These are phyloP conservation scores for Ensete ventricosum DNA, from an alignment of 176 grass and related monocot genomes.

Conservation along the genomic window DNA sequence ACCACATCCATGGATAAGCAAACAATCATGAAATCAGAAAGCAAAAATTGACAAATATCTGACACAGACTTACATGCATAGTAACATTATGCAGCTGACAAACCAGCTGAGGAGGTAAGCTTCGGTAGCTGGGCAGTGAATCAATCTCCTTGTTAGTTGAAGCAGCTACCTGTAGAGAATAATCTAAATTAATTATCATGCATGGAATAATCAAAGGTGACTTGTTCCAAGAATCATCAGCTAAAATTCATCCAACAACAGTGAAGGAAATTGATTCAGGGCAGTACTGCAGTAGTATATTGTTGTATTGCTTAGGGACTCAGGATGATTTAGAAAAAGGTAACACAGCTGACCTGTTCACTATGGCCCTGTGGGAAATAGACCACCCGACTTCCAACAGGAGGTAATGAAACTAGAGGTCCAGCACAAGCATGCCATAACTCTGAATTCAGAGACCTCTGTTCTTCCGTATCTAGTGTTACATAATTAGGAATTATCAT, in stretches of 20 bases:
- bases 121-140: conserved; percentile 82
- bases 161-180: conserved; percentile 56
- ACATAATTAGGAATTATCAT: not conserved
- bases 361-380: conserved; percentile 99
- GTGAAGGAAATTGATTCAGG: not conserved
- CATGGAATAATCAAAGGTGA: not conserved
- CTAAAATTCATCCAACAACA: not conserved
- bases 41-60: not conserved
- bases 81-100: conserved; percentile 97
- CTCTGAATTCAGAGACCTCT: conserved; percentile 85
- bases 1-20: not conserved
- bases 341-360: conserved; percentile 52
- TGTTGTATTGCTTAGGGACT: not conserved
- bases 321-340: not conserved
- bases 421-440: conserved; percentile 99
- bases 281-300: not conserved
- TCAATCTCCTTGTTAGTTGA: conserved; percentile 98
- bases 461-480: conserved; percentile 46
- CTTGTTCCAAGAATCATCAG: not conserved
- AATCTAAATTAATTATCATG: conserved; percentile 1
- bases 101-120: conserved; percentile 80
- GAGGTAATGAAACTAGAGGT: conserved; percentile 82
- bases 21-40: not conserved
- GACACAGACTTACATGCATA: conserved; percentile 67
- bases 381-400: conserved; percentile 74